Base-by-base conservation (phyloP, 148 eudicot genomes). In the Vaccinium macrocarpon region DNA sequence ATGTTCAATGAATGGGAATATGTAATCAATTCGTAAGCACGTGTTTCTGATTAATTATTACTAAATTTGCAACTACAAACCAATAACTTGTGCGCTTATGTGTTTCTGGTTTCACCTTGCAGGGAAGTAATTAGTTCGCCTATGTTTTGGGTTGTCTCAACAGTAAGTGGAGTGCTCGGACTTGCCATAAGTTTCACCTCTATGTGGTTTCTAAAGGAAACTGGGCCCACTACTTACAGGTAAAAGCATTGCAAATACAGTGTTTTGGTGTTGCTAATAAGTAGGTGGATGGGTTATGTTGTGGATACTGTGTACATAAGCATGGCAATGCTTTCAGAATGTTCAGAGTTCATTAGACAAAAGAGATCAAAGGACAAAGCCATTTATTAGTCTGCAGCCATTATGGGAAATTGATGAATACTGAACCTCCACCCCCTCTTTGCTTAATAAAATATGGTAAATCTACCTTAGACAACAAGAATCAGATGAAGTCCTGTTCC, bases 161-260 rank as follows among this genome's bases (percentile, higher is more conserved):
- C 98, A 82, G 88, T 91, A 16, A 95, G 98, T 62, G 98, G 98
- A 82, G 86, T 95, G 68, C 86, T 93, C 78, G 98, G 98, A 86
- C 93, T 95, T 75, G 95, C 98, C 84, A 95, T 95, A 78, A 95
- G 98, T 92, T 95, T 95, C 85, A 92, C 98, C 59, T 95, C 98
- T 73, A 91, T 95, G 95, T 95, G 98, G 98, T 95, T 95, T 84
- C 84, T 95, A 76, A 91, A 89, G 77, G 96, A 95, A 87, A 95
- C 94, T 19, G 90, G 98, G 48, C 94, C 98, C 46, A 95, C 98
- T 61, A 95, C 98, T 76, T 95, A 95, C 89, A 95, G 98, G 98
- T 93, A 88, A 83, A 27, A 52, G 80, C 77, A 19, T 53, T 72
- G 48, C 10, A 32, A 50, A 29, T 70, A 48, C n/a, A 52, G 1